Base-by-base conservation (phyloP, 1,284 basidiomycete genomes). In the Moniliophthora roreri region DNA sequence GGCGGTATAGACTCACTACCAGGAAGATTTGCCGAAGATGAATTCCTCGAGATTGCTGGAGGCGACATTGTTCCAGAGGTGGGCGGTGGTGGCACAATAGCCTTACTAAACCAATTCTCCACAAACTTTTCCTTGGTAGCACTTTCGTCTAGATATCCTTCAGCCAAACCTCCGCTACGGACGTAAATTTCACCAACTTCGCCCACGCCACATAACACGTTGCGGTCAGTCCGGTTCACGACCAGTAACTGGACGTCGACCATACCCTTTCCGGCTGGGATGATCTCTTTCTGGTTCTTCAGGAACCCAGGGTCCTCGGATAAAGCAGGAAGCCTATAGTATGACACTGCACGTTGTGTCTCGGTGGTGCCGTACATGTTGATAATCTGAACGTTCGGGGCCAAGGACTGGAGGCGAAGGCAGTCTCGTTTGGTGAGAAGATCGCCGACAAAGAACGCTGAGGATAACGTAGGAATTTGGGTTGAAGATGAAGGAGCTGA, bases 361-460 rank as follows among this genome's bases (percentile, higher is more conserved):
- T 99, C 97, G 21, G 97, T 99, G 8, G 97, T 99, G 21, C 97
- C 97, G 71, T 98, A 99, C 97, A 99, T 99, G 79, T 99, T 99
- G 72, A 99, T 89, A 70, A 99, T 97, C 47, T 84, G 79, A 11
- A 96, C 95, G 63, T 99, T 97, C 32, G 87, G 76, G 1, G 97
- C 97, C 45, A 99, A 87, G 4, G 92, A 83, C 70, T 99, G 97
- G 6, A 99, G 81, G 48, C 97, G 91, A 40, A 93, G 85, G 69
- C 97, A 99, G 71, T 99, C 97, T 45, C 97, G 90, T 74, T 99
- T 99, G 61, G 97, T 99, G 54, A 99, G 85, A 34, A 99, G 88
- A 67, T 99, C 97, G n/a, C 97, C 97, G 53, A 99, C 97, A 66
- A 99, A 99, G 79, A 99, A 99, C 9, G 97, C 97, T 63, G 93